Evolutionary conservation across 1,284 basidiomycete species (phyloP).

Genomic region (Cutaneotrichosporon cavernicola): DNA sequence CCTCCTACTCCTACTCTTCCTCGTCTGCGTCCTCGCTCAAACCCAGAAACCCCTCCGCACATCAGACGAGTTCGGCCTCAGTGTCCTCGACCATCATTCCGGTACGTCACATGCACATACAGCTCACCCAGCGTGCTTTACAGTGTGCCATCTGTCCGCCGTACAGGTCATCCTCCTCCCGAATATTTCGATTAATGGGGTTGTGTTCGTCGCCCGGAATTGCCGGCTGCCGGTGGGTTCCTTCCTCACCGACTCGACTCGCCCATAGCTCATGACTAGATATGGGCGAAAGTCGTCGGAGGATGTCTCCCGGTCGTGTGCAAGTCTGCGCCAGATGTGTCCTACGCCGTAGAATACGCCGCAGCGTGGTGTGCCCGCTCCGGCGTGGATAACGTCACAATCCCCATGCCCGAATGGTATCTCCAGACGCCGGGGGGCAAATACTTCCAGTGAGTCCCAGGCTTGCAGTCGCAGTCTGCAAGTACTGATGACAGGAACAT

Average conservation of each 20-base stretch:
- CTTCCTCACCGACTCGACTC: too few relatives aligned
- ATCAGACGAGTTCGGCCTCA: slow-evolving; percentile 2
- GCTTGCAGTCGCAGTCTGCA: not conserved
- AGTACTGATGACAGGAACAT: not conserved
- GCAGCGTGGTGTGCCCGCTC: slow-evolving; percentile 33
- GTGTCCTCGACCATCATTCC: not conserved
- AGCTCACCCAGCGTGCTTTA: slow-evolving; percentile 31
- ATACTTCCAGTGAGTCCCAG: slow-evolving; percentile 40
- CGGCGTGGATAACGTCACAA: slow-evolving; percentile 31
- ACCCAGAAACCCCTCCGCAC: not conserved
- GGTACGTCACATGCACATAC: too few relatives aligned
- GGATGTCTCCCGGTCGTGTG: slow-evolving; percentile 36
- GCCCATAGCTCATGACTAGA: too few relatives aligned
- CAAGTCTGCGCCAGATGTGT: slow-evolving; percentile 41
- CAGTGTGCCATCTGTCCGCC: slow-evolving; percentile 29
- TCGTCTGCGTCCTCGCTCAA: not conserved
- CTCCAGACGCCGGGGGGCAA: slow-evolving; percentile 25
- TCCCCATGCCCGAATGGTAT: slow-evolving; percentile 31
- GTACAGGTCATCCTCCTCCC: slow-evolving; percentile 23
- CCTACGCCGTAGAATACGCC: slow-evolving; percentile 45
- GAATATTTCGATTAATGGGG: slow-evolving; percentile 18
- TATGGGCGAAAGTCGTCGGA: slow-evolving; percentile 28
- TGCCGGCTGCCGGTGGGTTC: slow-evolving; percentile 37
- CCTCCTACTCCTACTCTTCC: not conserved
- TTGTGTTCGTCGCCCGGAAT: slow-evolving; percentile 29